These are phyloP conservation scores for Solanum arcanum DNA, from an alignment of 257 asterid species.

Conservation along the genomic window DNA sequence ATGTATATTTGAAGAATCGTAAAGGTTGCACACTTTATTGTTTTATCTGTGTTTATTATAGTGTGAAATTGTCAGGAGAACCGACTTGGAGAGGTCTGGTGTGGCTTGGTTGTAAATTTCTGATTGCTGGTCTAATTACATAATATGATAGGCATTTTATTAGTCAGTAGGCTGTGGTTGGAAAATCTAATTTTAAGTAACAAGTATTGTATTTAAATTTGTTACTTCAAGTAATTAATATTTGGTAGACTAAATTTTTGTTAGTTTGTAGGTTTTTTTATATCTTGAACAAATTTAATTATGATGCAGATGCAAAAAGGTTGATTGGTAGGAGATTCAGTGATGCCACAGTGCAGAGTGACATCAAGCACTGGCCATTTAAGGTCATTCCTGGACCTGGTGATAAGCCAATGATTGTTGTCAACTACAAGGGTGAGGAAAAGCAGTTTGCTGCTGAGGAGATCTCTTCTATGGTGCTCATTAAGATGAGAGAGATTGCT, in stretches of 20 bases:
- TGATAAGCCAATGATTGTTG: neutral
- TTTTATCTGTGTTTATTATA: neutral
- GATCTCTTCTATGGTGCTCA: neutral
- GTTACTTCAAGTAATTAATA: no score
- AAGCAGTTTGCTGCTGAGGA: neutral
- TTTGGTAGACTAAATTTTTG: neutral
- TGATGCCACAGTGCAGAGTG: neutral
- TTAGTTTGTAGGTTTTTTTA: neutral
- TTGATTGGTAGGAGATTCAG: neutral
- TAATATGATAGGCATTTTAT: neutral
- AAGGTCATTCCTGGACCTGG: neutral
- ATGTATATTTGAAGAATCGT: neutral
- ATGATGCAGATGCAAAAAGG: neutral
- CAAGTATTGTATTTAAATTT: neutral
- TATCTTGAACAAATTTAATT: neutral
- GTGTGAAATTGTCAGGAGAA: neutral
- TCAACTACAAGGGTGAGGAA: neutral
- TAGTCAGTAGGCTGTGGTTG: no score
- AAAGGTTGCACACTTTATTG: neutral
- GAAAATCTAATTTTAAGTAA: neutral
- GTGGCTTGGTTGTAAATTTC: neutral
- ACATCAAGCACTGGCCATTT: neutral
- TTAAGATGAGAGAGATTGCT: neutral
- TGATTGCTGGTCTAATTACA: neutral
- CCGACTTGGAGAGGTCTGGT: neutral